Evolutionary conservation across 2,329 filamentous ascomycete genomes (phyloP).

Genomic region (Coniosporium tulheliwenetii): DNA sequence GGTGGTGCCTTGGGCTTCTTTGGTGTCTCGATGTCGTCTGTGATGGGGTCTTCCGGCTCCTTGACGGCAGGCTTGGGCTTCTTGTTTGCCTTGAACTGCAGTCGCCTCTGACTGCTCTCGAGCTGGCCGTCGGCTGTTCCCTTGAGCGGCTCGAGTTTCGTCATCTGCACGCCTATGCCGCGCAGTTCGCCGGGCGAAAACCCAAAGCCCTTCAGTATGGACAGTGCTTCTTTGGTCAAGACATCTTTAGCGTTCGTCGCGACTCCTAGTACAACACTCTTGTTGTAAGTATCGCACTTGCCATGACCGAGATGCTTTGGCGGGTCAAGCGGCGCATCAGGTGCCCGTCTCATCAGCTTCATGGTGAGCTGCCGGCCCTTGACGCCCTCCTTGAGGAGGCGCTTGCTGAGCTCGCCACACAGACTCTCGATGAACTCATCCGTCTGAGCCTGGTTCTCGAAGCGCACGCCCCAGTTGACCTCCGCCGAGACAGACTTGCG

Average conservation of each 20-base stretch:
- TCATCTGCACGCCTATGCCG: slow-evolving; percentile 84
- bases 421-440: slow-evolving; percentile 82
- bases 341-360: slow-evolving; percentile 82
- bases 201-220: slow-evolving; percentile 63
- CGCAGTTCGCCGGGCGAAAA: slow-evolving; percentile 87
- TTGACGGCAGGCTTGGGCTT: slow-evolving; percentile 7
- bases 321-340: slow-evolving; percentile 79
- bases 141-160: slow-evolving; percentile 73
- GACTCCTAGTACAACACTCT: slow-evolving; percentile 67
- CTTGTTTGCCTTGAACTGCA: slow-evolving; percentile 51
- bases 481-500: slow-evolving; percentile 94
- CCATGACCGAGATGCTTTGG: slow-evolving; percentile 90
- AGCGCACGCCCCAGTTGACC: slow-evolving; percentile 96
- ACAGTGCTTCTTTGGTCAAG: slow-evolving; percentile 70
- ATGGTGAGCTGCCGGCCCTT: slow-evolving; percentile 80
- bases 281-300: slow-evolving; percentile 88
- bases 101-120: slow-evolving; percentile 63
- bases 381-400: slow-evolving; percentile 68
- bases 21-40: slow-evolving; percentile 28
- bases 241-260: slow-evolving; percentile 60
- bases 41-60: slow-evolving; percentile 21
- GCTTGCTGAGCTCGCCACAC: slow-evolving; percentile 67
- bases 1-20: slow-evolving; percentile 15
- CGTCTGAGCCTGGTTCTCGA: slow-evolving; percentile 79
- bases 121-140: slow-evolving; percentile 29